Conservation (phyloP, 139 green algal species). For the Desmodesmus armatus region DNA sequence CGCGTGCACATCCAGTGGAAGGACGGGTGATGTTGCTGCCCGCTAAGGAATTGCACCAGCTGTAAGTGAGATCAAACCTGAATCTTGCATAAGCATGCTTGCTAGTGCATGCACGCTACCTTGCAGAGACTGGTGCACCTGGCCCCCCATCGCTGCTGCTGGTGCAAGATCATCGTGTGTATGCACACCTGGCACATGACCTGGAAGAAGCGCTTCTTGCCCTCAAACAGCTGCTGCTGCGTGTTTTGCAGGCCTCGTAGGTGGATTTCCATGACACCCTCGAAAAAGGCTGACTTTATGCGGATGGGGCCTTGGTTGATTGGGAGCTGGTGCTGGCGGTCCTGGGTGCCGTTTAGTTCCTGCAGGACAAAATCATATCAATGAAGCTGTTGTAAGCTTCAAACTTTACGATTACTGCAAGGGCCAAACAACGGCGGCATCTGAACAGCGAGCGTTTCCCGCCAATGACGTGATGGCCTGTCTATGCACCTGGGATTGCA, state of each 20-base stretch:
- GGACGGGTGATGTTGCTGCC: neutral
- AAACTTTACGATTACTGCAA: neutral
- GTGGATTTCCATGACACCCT: slow-evolving; percentile 41
- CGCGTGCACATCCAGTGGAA: neutral
- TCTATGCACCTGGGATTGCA: slow-evolving; percentile 14
- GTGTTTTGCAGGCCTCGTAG: slow-evolving; percentile 38
- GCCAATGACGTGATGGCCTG: neutral
- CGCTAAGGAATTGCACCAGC: neutral
- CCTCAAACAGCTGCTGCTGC: slow-evolving; percentile 39
- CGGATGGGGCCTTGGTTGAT: slow-evolving; percentile 25
- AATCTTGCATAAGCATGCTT: neutral
- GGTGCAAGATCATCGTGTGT: neutral
- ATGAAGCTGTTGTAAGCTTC: neutral
- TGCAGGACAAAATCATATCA: neutral
- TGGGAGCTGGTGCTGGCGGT: slow-evolving; percentile 18
- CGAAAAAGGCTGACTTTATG: slow-evolving; percentile 28
- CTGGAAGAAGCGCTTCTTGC: slow-evolving; percentile 52
- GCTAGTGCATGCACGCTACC: too few relatives aligned
- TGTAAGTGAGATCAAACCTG: neutral
- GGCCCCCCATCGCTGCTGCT: neutral
- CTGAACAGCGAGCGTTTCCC: neutral
- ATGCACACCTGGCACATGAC: slow-evolving; percentile 41
- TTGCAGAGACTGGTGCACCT: neutral
- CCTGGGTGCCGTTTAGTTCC: neutral
- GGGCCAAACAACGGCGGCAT: neutral